Conservation (phyloP, 2,329 filamentous ascomycete genomes). For the Cladophialophora yegresii region DNA sequence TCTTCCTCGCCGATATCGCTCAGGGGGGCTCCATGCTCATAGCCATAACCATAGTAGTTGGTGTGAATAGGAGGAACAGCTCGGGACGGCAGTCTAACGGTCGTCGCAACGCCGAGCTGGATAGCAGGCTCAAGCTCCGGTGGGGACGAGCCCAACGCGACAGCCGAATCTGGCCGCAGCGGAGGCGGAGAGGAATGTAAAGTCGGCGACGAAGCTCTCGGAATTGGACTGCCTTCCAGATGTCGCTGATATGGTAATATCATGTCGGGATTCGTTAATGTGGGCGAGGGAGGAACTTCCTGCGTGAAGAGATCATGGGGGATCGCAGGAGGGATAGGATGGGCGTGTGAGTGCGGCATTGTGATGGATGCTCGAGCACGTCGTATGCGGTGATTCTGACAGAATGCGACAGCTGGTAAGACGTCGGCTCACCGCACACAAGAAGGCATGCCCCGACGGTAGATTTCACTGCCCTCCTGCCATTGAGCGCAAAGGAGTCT, state of each 20-base stretch:
- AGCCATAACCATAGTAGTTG: constrained; percentile 42
- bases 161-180: constrained; percentile 20
- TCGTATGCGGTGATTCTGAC: constrained; percentile 6
- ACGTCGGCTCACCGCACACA: background rate
- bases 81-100: constrained; percentile 29
- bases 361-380: background rate
- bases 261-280: constrained; percentile 91
- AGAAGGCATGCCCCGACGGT: background rate
- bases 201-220: constrained; percentile 26
- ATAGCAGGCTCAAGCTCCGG: constrained; percentile 16
- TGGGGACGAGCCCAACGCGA: constrained; percentile 22
- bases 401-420: constrained; percentile 11
- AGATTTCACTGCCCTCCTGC: background rate
- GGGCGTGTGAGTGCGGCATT: constrained; percentile 25
- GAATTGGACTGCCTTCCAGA: constrained; percentile 21
- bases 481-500: background rate
- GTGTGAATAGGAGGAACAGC: constrained; percentile 22
- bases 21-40: constrained; percentile 46
- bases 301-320: constrained; percentile 28
- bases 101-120: constrained; percentile 31
- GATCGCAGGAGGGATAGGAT: constrained; percentile 29
- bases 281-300: constrained; percentile 68
- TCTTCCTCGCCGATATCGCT: constrained; percentile 52
- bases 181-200: constrained; percentile 22
- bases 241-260: constrained; percentile 64